Conservation (phyloP, 352 stramenopile genomes). For the Globisporangium spiculum region DNA sequence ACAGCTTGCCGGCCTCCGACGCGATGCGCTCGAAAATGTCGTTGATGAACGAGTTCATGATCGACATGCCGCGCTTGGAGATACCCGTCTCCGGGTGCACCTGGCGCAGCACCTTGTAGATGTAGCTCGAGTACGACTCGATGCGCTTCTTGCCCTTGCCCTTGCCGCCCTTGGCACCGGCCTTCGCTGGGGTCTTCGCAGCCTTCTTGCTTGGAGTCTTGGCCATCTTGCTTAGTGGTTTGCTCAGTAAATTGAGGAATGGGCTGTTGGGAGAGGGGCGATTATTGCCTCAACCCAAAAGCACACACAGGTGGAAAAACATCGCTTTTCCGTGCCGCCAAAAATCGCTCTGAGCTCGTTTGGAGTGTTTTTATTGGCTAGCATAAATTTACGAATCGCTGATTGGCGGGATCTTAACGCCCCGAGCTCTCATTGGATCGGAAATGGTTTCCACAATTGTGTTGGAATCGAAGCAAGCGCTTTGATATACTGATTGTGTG, state of each 20-base stretch:
- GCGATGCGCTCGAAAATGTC: constrained; percentile 99
- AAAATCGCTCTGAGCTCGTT: constrained; percentile 17
- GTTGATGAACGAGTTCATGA: constrained; percentile 99
- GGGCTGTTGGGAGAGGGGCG: neutral
- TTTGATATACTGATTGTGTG: neutral
- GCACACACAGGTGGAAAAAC: neutral
- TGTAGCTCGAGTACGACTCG: constrained; percentile 90
- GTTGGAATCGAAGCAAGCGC: neutral
- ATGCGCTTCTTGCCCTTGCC: constrained; percentile 87
- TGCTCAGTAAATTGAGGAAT: constrained; percentile 36
- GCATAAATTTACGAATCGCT: neutral
- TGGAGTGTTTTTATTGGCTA: constrained; percentile 21
- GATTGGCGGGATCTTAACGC: constrained; percentile 4
- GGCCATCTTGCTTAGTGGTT: constrained; percentile 69
- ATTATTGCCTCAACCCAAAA: neutral
- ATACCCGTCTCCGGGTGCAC: constrained; percentile 97
- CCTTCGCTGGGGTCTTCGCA: constrained; percentile 78
- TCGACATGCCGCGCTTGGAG: constrained; percentile 97
- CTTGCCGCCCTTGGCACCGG: constrained; percentile 62
- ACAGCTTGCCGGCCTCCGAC: constrained; percentile 94
- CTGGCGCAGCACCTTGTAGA: constrained; percentile 93
- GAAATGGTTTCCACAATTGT: neutral
- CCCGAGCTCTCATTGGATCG: neutral
- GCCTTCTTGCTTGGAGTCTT: constrained; percentile 96
- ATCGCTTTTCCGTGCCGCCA: neutral